Percentiles rank a stretch among this genome's conserved stretches.
Conservation (phyloP, 2,329 filamentous ascomycete species). For the Paracorniculantispora psalliotae region DNA sequence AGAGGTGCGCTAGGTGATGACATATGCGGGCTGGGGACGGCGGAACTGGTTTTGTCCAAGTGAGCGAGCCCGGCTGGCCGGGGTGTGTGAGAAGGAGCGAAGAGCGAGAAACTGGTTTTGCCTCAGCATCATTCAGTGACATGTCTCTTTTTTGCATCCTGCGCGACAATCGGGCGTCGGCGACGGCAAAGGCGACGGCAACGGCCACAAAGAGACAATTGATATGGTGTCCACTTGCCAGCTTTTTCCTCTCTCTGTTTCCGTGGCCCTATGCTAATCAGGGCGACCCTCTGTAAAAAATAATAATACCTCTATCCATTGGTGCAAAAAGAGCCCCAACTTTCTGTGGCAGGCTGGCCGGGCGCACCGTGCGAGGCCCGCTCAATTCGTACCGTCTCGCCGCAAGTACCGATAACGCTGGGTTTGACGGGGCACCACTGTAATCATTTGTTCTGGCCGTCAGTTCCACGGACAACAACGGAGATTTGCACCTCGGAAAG, state of each 20-base stretch:
- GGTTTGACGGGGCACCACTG: no score
- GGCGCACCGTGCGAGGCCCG: constrained; percentile 10
- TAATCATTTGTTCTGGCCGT: neutral
- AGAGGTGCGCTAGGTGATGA: constrained; percentile 1
- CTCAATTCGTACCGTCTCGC: neutral
- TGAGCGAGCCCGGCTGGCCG: neutral
- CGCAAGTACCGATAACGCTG: constrained; percentile 10
- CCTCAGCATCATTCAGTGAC: neutral
- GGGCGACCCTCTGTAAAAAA: constrained; percentile 4
- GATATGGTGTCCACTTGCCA: no score
- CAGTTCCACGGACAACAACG: neutral
- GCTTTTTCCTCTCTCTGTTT: no score
- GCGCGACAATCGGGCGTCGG: no score
- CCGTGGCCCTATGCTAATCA: no score
- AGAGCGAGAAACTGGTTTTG: neutral
- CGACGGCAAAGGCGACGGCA: no score
- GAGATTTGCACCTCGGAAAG: neutral
- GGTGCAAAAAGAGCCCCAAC: no score
- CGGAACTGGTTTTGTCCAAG: neutral
- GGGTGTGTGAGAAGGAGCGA: neutral
- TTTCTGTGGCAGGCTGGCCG: neutral
- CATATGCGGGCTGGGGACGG: neutral
- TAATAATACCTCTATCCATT: no score
- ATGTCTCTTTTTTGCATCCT: neutral
- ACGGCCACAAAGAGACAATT: no score